Evolutionary conservation across 2,329 filamentous ascomycete genomes (phyloP).

Genomic region (Microthyrium microscopicum): DNA sequence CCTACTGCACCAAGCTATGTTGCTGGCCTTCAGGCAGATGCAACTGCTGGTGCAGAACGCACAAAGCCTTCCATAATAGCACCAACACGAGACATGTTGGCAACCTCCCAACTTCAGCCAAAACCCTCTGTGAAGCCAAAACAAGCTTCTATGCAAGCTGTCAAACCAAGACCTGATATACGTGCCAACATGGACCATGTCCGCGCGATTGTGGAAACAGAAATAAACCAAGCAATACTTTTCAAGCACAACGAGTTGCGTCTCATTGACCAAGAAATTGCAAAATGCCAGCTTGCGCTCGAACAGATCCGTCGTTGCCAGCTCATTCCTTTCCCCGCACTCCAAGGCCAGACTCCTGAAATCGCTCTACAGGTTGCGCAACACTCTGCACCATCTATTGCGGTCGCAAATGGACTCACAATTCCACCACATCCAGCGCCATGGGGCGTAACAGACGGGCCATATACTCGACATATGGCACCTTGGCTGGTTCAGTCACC

Average conservation of each 20-base stretch:
- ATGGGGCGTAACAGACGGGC: constrained; percentile 80
- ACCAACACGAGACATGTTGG: too few relatives aligned
- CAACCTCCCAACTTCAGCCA: too few relatives aligned
- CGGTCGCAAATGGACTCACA: constrained; percentile 55
- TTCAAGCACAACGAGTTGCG: constrained; percentile 89
- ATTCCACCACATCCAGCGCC: constrained; percentile 66
- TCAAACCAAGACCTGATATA: too few relatives aligned
- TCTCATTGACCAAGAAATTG: constrained; percentile 87
- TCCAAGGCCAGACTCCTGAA: too few relatives aligned
- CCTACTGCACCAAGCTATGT: too few relatives aligned
- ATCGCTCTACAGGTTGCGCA: too few relatives aligned
- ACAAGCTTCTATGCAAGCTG: too few relatives aligned
- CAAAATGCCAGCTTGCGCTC: constrained; percentile 83
- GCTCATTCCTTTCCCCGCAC: constrained; percentile 74
- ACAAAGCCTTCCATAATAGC: too few relatives aligned
- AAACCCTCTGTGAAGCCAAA: too few relatives aligned
- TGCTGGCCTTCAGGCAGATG: too few relatives aligned
- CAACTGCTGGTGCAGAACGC: too few relatives aligned
- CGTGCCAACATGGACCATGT: constrained; percentile 34
- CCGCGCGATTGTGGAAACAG: constrained; percentile 61
- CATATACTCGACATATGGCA: constrained; percentile 85
- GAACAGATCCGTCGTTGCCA: constrained; percentile 89
- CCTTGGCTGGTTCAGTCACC: constrained; percentile 88
- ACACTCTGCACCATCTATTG: constrained; percentile 41
- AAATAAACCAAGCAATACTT: constrained; percentile 81